Percentiles rank a stretch among this genome's conserved stretches.
Conservation (phyloP, 1,284 basidiomycete species). For the Tausonia pullulans region DNA sequence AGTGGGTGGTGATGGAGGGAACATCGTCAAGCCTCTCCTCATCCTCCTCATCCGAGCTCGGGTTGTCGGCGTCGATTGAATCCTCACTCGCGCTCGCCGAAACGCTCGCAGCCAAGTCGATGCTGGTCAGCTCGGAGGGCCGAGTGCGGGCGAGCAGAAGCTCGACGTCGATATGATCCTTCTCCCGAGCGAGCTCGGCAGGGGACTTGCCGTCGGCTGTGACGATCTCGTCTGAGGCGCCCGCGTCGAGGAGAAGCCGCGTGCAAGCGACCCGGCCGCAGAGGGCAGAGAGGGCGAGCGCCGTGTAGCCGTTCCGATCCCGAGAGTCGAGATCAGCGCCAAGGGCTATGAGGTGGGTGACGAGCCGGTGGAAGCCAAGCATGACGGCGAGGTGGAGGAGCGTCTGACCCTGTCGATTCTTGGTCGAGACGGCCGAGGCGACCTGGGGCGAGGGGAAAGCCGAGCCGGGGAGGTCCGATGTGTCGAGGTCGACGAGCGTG, state of each 20-base stretch:
- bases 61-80: constrained; percentile 8
- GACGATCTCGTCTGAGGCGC: constrained; percentile 66
- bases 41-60: constrained; percentile 5
- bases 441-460: constrained; percentile 36
- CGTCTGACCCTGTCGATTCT: constrained; percentile 56
- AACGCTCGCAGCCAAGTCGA: constrained; percentile 7
- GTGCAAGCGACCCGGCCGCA: constrained; percentile 55
- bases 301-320: constrained; percentile 82
- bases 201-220: constrained; percentile 68
- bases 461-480: constrained; percentile 38
- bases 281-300: constrained; percentile 76
- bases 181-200: constrained; percentile 57
- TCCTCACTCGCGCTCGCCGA: background rate
- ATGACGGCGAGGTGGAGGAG: constrained; percentile 78
- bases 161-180: constrained; percentile 41
- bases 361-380: constrained; percentile 63
- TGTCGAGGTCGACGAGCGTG: constrained; percentile 47
- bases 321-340: constrained; percentile 69
- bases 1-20: background rate
- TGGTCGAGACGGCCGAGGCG: constrained; percentile 48
- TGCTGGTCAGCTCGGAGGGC: background rate
- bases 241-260: constrained; percentile 57
- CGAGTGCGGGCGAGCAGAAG: constrained; percentile 24
- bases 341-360: constrained; percentile 57
- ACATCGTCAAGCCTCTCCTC: constrained; percentile 1